These are phyloP conservation scores for Andrographis paniculata DNA, from an alignment of 305 asterid genomes.

Conservation along the genomic window DNA sequence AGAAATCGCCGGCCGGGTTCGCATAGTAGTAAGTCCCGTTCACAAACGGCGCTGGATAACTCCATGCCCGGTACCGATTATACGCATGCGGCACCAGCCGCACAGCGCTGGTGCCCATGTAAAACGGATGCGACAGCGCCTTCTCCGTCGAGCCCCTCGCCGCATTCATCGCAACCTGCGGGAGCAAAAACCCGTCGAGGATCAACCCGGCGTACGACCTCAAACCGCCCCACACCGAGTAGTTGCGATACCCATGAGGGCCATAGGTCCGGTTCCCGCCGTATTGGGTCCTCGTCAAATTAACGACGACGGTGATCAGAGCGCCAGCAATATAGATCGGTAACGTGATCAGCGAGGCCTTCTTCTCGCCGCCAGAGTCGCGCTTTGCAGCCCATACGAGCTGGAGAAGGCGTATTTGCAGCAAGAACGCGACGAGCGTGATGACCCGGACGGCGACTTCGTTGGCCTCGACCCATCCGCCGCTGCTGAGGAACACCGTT, in stretches of 20 bases:
- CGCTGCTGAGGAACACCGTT: constrained; percentile 17
- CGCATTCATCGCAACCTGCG: constrained; percentile 46
- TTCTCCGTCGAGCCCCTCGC: constrained; percentile 29
- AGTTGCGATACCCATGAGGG: too few species aligned
- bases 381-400: constrained; percentile 40
- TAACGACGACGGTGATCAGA: too few species aligned
- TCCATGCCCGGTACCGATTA: constrained; percentile 39
- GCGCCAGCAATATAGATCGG: constrained; percentile 37
- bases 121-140: constrained; percentile 35
- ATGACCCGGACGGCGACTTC: constrained; percentile 40
- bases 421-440: constrained; percentile 42
- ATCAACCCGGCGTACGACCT: constrained; percentile 51
- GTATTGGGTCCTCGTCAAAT: too few species aligned
- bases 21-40: constrained; percentile 45
- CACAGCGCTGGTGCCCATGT: constrained; percentile 40
- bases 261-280: too few species aligned
- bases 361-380: constrained; percentile 23
- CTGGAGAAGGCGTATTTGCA: constrained; percentile 45
- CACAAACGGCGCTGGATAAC: constrained; percentile 15
- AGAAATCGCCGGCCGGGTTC: constrained; percentile 33
- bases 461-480: constrained; percentile 45
- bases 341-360: constrained; percentile 20
- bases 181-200: constrained; percentile 58
- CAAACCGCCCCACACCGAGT: constrained; percentile 22
- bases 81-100: constrained; percentile 59